These are phyloP conservation scores for Ensete glaucum DNA, from an alignment of 176 grass and related monocot genomes.

Conservation along the genomic window DNA sequence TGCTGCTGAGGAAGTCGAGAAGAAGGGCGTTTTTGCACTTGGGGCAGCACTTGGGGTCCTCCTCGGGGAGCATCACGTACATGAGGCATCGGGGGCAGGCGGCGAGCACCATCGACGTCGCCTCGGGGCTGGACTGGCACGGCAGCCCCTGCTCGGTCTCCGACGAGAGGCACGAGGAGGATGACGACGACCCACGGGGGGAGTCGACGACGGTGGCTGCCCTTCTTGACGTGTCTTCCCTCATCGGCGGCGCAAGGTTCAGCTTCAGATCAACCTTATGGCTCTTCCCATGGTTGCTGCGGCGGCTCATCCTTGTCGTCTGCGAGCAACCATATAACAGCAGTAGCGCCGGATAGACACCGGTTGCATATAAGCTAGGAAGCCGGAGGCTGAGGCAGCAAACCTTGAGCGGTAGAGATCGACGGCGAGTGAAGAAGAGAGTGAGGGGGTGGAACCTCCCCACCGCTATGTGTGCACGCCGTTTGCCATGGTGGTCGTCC, in stretches of 20 bases:
- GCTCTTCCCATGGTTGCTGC: slow-evolving; percentile 47
- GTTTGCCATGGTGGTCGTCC: too few species aligned
- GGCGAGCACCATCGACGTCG: slow-evolving; percentile 59
- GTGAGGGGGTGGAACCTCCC: too few species aligned
- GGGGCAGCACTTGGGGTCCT: slow-evolving; percentile 72
- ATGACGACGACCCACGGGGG: slow-evolving; percentile 34
- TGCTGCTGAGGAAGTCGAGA: slow-evolving; percentile 59
- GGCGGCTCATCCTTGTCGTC: slow-evolving; percentile 40
- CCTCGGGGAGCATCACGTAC: slow-evolving; percentile 92
- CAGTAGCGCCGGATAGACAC: too few species aligned
- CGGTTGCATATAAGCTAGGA: too few species aligned
- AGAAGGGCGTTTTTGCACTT: slow-evolving; percentile 84
- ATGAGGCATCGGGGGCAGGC: slow-evolving; percentile 76
- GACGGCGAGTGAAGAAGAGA: too few species aligned
- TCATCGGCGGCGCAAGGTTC: slow-evolving; percentile 50
- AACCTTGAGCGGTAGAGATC: too few species aligned
- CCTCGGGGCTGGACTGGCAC: slow-evolving; percentile 72
- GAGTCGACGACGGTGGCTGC: slow-evolving; percentile 25
- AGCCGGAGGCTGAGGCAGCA: too few species aligned
- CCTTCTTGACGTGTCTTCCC: slow-evolving; percentile 31
- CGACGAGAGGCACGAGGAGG: slow-evolving; percentile 63
- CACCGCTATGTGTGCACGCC: too few species aligned
- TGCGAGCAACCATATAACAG: too few species aligned
- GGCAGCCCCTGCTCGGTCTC: slow-evolving; percentile 50
- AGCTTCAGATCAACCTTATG: slow-evolving; percentile 54